Base-by-base conservation (phyloP, 371 early-diverging fungal species). In the Chytridiales sp. region DNA sequence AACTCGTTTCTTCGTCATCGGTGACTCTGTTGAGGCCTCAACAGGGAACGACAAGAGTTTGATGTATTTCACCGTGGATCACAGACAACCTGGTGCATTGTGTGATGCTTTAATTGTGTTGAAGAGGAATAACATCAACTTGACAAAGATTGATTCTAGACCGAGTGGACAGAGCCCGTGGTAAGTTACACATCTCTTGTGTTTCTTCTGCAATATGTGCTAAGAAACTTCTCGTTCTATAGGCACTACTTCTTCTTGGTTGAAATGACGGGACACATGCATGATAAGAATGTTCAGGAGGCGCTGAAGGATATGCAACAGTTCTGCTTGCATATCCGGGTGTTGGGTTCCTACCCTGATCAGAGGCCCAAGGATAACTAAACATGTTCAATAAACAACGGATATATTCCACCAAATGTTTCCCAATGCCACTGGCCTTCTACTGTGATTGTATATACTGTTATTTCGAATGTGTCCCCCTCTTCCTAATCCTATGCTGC, bases 61-160 rank as follows among this genome's bases (percentile, higher is more conserved):
- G 31, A 59, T 94, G 19, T 83, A 81, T 62, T 92, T 80, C 56
- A 80, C 80, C 4, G 73, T 78, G 13, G 94, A 95, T 59, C 94
- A 94, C 66, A 85, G 90, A 15, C 81, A 87, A 59, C 91, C 95
- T 0, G 94, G 94, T 58, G 92, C 95, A 1, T 77, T 95, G 49
- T 89, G 90, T 66, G 88, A 92, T 66, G 91, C 88, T 0, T 72
- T 97, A 31, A 84, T 81, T 48, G 87, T 89, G 21, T 88, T 97
- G 76, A 92, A 91, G 66, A 84, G 87, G 52, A 71, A 85, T 59
- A 69, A 75, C 26, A 74, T 97, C 62, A 95, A 94, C 70, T 69
- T 94, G 54, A 92, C 91, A 47, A 91, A 91, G 48, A 94, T 95
- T 61, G 94, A 94, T 69, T 89, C 93, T 21, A 85, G 94, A 19